Base-by-base conservation (phyloP, 2,329 filamentous ascomycete genomes). In the Cryphonectria naterciae region DNA sequence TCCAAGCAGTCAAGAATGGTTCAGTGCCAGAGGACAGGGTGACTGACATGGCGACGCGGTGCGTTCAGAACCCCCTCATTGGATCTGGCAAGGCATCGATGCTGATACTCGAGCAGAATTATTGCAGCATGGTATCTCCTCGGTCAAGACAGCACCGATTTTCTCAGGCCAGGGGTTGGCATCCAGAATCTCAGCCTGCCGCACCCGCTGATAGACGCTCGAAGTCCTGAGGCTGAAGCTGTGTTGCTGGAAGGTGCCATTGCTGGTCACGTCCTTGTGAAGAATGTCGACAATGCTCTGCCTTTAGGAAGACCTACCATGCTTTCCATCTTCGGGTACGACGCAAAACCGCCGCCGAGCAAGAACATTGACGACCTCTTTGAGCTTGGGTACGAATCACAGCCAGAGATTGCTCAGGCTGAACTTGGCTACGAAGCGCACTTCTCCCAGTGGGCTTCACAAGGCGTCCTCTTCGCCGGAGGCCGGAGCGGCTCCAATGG, bases 21-120 rank as follows among this genome's bases (percentile, higher is more conserved):
- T 93, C 91, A 0, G 83, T 97, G 11, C 87, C 88, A 0, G 88
- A 91, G 74, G 89, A 86, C 77, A 86, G 93, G 37, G 77, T 97
- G 1, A 90, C 92, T 68, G 93, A 97, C 79, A 95, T 95, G 89
- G 92, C 88, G 0, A 91, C 90, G 13, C 89, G 94, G 73, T 84
- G 89, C 61, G 85, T 89, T 1, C 81, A 81, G 17, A 3, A 32
- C 13, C 77, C 80, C 1, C 83, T 11, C 79, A 80, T 80, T 81
- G 70, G 74, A n/a, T 10, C 8, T 77, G 73, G 52, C 75, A 80
- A 76, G 61, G 68, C 5, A 67, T 67, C 1, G 52, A 68, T 17
- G 64, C 69, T 43, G 70, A 77, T 75, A 72, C 80, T 72, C 80
- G 77, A 81, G 79, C 39, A 87, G 90, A 70, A 91, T 92, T 74